Evolutionary conservation across 306 rosid genomes (phyloP), one percentile per base, ranked within the genome.

Genomic region (Delonix regia): DNA sequence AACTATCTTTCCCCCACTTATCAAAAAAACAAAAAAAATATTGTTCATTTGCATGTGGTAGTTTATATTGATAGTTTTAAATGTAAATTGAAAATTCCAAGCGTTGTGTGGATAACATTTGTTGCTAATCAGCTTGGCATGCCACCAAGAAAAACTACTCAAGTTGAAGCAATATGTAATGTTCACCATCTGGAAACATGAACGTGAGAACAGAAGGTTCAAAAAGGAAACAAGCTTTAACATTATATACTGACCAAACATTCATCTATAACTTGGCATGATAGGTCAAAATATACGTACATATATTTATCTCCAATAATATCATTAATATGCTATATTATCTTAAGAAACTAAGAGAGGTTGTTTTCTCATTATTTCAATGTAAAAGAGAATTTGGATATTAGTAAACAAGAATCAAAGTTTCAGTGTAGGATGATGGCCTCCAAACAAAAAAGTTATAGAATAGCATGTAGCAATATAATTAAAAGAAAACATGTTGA

Each of bases 281-380:
- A 34, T 44, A 53, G 67, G 42, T 16, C 42, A 79, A 34, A 48
- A 36, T 28, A 60, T 70, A 14, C 16, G 21, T 24, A 69, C 33
- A 67, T 38, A 34, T 55, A 8, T 44, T 74, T 13, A 45, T 14
- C 36, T 12, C 49, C 69, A 44, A 69, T 68, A 1, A 30, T 44
- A 28, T 30, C 69, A 16, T 36, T 28, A 52, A 51, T 51, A 12
- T 13, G 39, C 11, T 19, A 15, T 19, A 59, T 44, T 68, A 38
- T 34, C 38, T 63, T 38, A 41, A 55, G 41, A n/a, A n/a, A 80
- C 30, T 18, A 69, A 62, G n/a, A 79, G 36, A 64, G 24, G 74
- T 51, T 16, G 12, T 2, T 67, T 69, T n/a, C n/a, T 44, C 12
- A 52, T 36, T n/a, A 57, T n/a, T 47, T 69, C 60, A 14, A 57